These are phyloP conservation scores for Pleurostoma richardsiae DNA, from an alignment of 2,329 filamentous ascomycete species.

Conservation along the genomic window DNA sequence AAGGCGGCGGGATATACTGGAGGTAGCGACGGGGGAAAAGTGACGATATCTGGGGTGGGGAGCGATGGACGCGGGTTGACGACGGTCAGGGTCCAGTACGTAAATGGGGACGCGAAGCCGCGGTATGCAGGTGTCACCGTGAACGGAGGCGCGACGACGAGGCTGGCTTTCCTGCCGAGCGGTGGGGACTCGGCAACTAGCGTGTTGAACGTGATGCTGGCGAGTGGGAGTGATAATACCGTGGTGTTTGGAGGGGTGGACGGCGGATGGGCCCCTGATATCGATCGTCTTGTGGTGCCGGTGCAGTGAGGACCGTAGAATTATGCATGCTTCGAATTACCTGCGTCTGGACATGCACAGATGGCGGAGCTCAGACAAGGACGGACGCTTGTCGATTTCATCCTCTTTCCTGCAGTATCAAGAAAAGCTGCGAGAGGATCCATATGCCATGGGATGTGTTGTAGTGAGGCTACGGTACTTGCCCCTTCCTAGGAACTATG, in stretches of 20 bases:
- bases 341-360: neutral
- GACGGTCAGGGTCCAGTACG: conserved; percentile 49
- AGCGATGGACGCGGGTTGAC: conserved; percentile 36
- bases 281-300: neutral
- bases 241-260: neutral
- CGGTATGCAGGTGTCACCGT: conserved; percentile 50
- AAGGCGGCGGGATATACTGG: conserved; percentile 51
- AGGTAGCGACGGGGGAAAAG: conserved; percentile 35
- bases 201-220: conserved; percentile 9
- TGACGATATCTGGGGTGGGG: conserved; percentile 41
- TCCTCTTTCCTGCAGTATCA: too few species aligned
- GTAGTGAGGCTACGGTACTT: too few species aligned
- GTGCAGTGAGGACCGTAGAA: neutral
- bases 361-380: too few species aligned
- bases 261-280: neutral
- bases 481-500: too few species aligned
- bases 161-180: conserved; percentile 50
- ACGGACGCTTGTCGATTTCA: too few species aligned
- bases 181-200: conserved; percentile 31
- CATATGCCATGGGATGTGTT: too few species aligned
- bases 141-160: conserved; percentile 42
- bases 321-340: neutral
- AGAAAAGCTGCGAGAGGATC: too few species aligned
- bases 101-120: conserved; percentile 49
- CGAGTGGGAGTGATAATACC: neutral